Conservation (phyloP, 2,329 filamentous ascomycete genomes). For the Claviceps sp. region DNA sequence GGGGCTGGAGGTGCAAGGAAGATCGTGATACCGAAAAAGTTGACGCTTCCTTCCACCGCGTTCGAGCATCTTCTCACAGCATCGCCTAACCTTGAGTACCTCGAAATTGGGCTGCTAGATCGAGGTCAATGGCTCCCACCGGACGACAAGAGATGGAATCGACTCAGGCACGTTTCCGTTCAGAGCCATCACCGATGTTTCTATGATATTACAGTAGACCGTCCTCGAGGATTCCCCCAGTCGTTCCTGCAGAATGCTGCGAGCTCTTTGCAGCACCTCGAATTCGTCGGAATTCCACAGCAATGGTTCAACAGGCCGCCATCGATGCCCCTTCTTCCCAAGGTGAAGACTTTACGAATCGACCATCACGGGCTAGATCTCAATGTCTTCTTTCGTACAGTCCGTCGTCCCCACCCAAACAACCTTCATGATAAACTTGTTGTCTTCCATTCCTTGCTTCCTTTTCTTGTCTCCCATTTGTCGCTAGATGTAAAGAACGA, state of each 20-base stretch:
- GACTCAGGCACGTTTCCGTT: constrained; percentile 7
- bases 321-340: constrained; percentile 13
- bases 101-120: constrained; percentile 12
- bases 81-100: constrained; percentile 12
- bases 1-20: too few species aligned
- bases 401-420: too few species aligned
- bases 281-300: constrained; percentile 12
- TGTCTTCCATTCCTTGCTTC: too few species aligned
- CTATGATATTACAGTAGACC: background rate
- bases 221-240: constrained; percentile 4
- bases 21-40: too few species aligned
- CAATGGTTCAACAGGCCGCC: constrained; percentile 8
- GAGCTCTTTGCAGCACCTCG: constrained; percentile 10
- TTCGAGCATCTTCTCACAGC: too few species aligned
- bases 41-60: too few species aligned
- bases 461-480: too few species aligned
- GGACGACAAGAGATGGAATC: constrained; percentile 4
- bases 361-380: too few species aligned
- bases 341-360: constrained; percentile 10
- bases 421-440: too few species aligned
- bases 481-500: too few species aligned
- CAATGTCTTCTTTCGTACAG: too few species aligned
- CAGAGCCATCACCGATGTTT: background rate
- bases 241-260: constrained; percentile 9
- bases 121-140: constrained; percentile 1